phyloP scores from a whole-genome alignment of 305 asterid genomes.

The Solanum hybrid region DNA sequence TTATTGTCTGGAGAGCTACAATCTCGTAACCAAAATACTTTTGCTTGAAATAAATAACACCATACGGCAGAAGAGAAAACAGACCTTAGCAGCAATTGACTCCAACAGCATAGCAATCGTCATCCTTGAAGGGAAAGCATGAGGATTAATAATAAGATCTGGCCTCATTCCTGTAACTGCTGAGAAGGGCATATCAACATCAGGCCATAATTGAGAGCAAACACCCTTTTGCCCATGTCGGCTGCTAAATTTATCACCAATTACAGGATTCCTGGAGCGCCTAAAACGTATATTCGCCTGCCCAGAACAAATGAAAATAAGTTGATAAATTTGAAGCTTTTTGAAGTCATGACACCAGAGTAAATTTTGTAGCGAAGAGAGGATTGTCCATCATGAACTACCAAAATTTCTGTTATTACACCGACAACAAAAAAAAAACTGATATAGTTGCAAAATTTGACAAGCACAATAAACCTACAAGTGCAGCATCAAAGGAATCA shows the following conservation, averaged over 20 bases:
- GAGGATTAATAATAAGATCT: conserved; percentile 95
- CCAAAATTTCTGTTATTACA: not conserved
- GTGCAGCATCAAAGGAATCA: not conserved
- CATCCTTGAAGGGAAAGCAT: conserved; percentile 97
- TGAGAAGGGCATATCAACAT: conserved; percentile 87
- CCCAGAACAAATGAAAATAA: conserved; percentile 12
- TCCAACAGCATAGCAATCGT: conserved; percentile 95
- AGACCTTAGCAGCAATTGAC: conserved; percentile 94
- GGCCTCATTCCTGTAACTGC: conserved; percentile 89
- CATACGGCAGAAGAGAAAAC: not conserved
- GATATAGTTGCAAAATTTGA: not conserved
- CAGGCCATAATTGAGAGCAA: conserved; percentile 96
- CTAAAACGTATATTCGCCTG: conserved; percentile 88
- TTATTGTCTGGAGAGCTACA: not conserved
- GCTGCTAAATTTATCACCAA: conserved; percentile 98
- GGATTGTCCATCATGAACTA: not conserved
- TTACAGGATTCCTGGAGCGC: conserved; percentile 74
- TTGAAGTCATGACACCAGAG: not conserved
- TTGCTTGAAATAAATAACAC: not conserved
- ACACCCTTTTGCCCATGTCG: conserved; percentile 99
- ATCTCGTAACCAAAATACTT: not conserved
- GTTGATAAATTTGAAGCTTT: not conserved
- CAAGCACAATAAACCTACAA: not conserved
- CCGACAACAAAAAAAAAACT: not conserved
- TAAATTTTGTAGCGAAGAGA: not conserved